Evolutionary conservation across 352 stramenopile genomes (phyloP).

Genomic region (Globisporangium radiosum): DNA sequence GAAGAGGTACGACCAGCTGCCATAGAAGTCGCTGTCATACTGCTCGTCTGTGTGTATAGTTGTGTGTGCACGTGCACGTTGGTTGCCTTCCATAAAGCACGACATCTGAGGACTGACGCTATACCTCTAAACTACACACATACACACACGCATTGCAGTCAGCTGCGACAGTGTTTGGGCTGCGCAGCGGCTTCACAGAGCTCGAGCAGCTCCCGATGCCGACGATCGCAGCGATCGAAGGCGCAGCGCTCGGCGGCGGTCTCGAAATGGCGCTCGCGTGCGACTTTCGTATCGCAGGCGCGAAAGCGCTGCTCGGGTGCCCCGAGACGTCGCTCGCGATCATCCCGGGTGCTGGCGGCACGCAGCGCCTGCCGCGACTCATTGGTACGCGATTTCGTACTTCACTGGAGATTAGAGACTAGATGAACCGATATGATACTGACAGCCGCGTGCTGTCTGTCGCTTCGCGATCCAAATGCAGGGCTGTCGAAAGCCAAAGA

Average conservation of each 20-base stretch:
- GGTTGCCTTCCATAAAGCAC: not conserved
- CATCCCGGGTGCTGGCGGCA: slow-evolving; percentile 90
- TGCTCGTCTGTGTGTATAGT: too few relatives aligned
- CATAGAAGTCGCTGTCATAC: not conserved
- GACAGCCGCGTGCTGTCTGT: not conserved
- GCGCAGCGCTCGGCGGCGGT: slow-evolving; percentile 86
- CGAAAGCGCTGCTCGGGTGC: slow-evolving; percentile 83
- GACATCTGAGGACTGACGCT: not conserved
- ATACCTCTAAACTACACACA: not conserved
- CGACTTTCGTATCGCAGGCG: slow-evolving; percentile 87
- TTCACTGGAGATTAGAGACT: too few relatives aligned
- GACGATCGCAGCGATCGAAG: slow-evolving; percentile 90
- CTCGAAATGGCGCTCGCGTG: slow-evolving; percentile 90
- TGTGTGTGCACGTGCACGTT: too few relatives aligned
- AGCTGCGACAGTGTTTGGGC: slow-evolving; percentile 58
- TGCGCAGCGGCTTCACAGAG: slow-evolving; percentile 79
- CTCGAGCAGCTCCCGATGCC: slow-evolving; percentile 89
- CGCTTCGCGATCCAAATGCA: slow-evolving; percentile 6
- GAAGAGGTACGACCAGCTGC: slow-evolving; percentile 48
- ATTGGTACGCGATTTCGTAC: slow-evolving; percentile 43
- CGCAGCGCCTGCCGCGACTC: slow-evolving; percentile 88
- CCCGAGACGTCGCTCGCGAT: slow-evolving; percentile 92
- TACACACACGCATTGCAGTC: slow-evolving; percentile 16
- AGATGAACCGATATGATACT: not conserved
- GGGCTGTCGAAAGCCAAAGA: slow-evolving; percentile 90